These are phyloP conservation scores for Amanita rimosa DNA, from an alignment of 768 basidiomycete genomes.

Conservation along the genomic window DNA sequence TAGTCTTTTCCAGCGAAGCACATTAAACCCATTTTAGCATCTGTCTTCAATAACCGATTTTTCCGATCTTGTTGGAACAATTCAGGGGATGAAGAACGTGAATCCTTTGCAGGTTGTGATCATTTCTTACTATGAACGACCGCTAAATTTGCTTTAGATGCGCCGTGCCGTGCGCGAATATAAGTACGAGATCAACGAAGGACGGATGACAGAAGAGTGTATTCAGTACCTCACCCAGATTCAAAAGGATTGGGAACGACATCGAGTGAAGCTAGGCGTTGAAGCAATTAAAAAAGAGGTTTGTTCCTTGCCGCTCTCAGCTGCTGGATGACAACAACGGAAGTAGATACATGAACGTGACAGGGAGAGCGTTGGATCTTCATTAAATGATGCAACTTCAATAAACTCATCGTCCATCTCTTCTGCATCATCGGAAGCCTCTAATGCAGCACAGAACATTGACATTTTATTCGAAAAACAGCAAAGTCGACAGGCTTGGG, in stretches of 20 bases:
- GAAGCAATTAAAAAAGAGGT: conserved; percentile 81
- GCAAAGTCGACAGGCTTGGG: conserved; percentile 60
- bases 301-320: conserved; percentile 6
- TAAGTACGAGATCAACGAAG: conserved; percentile 89
- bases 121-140: neutral
- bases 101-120: conserved; percentile 78
- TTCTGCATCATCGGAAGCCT: conserved; percentile 22
- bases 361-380: conserved; percentile 46
- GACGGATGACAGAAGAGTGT: conserved; percentile 91
- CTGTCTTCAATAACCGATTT: conserved; percentile 84
- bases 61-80: conserved; percentile 76
- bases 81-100: conserved; percentile 75
- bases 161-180: conserved; percentile 88
- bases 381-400: conserved; percentile 27
- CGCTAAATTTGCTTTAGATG: conserved; percentile 41
- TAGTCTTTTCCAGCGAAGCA: neutral
- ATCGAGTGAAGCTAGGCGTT: conserved; percentile 78
- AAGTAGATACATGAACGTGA: conserved; percentile 58
- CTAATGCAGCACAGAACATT: conserved; percentile 43
- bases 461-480: conserved; percentile 72
- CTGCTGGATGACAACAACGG: conserved; percentile 5
- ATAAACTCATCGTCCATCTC: conserved; percentile 22
- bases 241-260: conserved; percentile 96
- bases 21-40: conserved; percentile 32
- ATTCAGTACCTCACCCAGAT: conserved; percentile 88